phyloP scores from a whole-genome alignment of 2,329 filamentous ascomycete genomes.

The Tolypocladium capitatum region DNA sequence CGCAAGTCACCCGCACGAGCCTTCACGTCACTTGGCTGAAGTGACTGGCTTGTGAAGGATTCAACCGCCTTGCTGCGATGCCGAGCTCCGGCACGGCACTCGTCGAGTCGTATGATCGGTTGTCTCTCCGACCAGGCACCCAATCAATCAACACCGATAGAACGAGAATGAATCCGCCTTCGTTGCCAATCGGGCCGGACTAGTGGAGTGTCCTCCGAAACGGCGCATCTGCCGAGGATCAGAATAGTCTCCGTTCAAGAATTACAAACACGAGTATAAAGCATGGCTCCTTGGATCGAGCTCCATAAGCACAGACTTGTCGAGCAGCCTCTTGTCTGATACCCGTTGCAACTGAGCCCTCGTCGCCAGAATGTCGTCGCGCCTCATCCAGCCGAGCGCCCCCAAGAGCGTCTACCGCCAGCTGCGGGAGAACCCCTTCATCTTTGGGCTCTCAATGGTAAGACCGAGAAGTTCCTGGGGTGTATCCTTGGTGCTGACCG shows the following conservation, averaged over 20 bases:
- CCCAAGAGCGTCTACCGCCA: slow-evolving; percentile 7
- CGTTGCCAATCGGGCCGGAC: background rate
- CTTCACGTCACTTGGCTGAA: slow-evolving; percentile 3
- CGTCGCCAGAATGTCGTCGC: background rate
- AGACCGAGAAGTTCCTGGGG: background rate
- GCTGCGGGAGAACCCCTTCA: slow-evolving; percentile 22
- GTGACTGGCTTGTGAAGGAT: background rate
- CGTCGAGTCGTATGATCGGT: background rate
- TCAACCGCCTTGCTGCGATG: background rate
- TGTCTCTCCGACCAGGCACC: background rate
- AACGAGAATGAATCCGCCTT: background rate
- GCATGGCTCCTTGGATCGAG: background rate
- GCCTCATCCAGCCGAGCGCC: background rate
- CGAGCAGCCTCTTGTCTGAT: background rate
- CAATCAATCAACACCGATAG: background rate
- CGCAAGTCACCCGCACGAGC: slow-evolving; percentile 1
- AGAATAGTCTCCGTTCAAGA: background rate
- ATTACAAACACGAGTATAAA: background rate
- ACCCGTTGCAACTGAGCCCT: background rate
- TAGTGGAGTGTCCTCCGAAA: background rate
- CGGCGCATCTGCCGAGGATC: background rate
- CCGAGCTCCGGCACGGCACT: background rate
- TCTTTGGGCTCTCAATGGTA: slow-evolving; percentile 21
- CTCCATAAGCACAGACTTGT: too few species aligned
- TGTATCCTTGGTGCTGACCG: background rate